These are phyloP conservation scores for Saururus chinensis DNA, from an alignment of 164 flowering plant species.

Conservation along the genomic window DNA sequence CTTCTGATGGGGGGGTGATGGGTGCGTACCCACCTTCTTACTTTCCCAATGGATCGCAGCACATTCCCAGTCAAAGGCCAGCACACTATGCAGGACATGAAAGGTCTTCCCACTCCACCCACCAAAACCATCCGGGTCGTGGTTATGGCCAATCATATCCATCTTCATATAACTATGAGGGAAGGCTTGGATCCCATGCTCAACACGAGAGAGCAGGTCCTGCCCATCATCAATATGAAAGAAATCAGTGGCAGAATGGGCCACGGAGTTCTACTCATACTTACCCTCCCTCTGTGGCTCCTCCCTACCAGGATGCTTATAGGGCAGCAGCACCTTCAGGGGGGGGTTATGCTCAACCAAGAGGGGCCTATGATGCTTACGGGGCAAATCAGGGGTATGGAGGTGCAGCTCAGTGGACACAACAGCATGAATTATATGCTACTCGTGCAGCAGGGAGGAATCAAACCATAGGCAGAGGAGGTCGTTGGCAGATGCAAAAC, in stretches of 20 bases:
- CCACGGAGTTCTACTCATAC: constrained; percentile 3
- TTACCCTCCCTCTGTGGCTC: too few relatives aligned
- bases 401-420: constrained; percentile 12
- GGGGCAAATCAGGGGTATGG: constrained; percentile 20
- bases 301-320: constrained; percentile 9
- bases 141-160: constrained; percentile 18
- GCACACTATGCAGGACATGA: constrained; percentile 11
- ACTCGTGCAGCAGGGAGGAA: constrained; percentile 11
- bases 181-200: neutral
- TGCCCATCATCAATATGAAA: constrained; percentile 1
- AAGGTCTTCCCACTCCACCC: constrained; percentile 2
- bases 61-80: constrained; percentile 14
- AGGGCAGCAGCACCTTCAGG: neutral
- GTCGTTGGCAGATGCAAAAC: constrained; percentile 21
- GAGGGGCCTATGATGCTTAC: constrained; percentile 6
- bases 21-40: constrained; percentile 12
- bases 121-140: constrained; percentile 7
- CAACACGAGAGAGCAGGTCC: constrained; percentile 6
- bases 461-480: constrained; percentile 17
- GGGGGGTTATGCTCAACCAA: neutral
- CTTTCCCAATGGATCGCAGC: constrained; percentile 16
- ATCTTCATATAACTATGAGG: neutral
- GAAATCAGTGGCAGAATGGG: constrained; percentile 11
- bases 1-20: constrained; percentile 2
- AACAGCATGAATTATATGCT: neutral